These are phyloP conservation scores for Hyphopichia pseudoburtonii DNA, from an alignment of 1,139 yeast species.

Conservation along the genomic window DNA sequence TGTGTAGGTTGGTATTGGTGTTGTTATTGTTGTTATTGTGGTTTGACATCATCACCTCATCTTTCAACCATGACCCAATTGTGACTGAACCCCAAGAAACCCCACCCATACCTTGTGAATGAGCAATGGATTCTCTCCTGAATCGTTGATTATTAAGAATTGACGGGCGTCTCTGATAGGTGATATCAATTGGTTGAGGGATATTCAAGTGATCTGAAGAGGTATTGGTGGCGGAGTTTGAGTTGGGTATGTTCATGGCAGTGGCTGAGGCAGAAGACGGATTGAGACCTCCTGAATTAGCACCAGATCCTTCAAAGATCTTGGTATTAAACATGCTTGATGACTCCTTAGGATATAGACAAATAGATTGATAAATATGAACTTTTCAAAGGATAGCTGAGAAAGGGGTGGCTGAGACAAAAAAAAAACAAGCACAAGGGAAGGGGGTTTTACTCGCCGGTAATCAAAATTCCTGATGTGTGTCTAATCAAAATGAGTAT, in stretches of 20 bases:
- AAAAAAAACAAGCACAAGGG: no score
- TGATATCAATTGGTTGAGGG: constrained; percentile 52
- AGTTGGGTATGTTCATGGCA: constrained; percentile 18
- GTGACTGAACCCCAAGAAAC: constrained; percentile 97
- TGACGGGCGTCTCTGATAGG: constrained; percentile 44
- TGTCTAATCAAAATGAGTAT: no score
- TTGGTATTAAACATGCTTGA: constrained; percentile 35
- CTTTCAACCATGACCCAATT: constrained; percentile 94
- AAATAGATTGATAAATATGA: no score
- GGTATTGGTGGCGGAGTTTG: constrained; percentile 6
- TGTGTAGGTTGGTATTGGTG: constrained; percentile 13
- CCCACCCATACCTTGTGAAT: constrained; percentile 97
- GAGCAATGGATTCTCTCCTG: constrained; percentile 89
- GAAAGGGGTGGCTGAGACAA: no score
- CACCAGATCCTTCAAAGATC: constrained; percentile 24
- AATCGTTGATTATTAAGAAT: constrained; percentile 40
- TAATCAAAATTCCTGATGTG: no score
- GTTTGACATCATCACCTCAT: constrained; percentile 69
- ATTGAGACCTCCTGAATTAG: not conserved
- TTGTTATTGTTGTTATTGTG: constrained; percentile 18
- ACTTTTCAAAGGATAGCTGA: no score
- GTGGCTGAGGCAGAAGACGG: not conserved
- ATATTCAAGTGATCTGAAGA: constrained; percentile 14
- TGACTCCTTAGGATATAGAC: no score
- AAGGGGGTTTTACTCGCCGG: no score